phyloP scores from a whole-genome alignment of 2,329 filamentous ascomycete species.

The Fusarium coffeatum region DNA sequence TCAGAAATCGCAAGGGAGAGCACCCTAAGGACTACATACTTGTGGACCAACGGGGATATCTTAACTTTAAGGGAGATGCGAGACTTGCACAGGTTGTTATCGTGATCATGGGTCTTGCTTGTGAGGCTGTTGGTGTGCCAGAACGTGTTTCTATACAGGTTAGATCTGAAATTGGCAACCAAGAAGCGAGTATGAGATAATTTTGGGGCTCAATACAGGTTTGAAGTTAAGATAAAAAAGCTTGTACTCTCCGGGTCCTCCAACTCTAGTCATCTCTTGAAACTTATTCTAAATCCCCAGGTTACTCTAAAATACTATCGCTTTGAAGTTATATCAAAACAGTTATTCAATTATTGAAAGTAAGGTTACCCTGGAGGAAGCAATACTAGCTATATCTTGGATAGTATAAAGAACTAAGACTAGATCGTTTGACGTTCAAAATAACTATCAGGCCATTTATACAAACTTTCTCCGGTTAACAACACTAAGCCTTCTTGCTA shows the following conservation, averaged over 20 bases:
- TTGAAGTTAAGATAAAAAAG: too few species aligned
- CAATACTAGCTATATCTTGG: too few species aligned
- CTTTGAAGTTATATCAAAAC: too few species aligned
- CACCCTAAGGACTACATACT: neutral
- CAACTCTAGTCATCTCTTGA: rapidly evolving
- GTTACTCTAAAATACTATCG: too few species aligned
- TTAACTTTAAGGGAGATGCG: neutral
- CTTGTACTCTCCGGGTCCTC: too few species aligned
- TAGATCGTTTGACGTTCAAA: too few species aligned
- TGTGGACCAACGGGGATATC: neutral
- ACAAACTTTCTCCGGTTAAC: too few species aligned
- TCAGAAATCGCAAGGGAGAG: neutral
- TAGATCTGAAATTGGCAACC: neutral
- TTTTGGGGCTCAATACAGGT: rapidly evolving
- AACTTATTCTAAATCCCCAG: rapidly evolving
- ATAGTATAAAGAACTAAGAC: too few species aligned
- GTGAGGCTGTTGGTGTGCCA: neutral
- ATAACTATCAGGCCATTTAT: too few species aligned
- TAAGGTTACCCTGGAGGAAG: too few species aligned
- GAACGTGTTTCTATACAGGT: neutral
- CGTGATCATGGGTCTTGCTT: neutral
- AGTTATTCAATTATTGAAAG: too few species aligned
- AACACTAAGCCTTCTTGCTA: too few species aligned
- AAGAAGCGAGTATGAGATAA: neutral
- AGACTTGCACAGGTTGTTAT: neutral